These are phyloP conservation scores for Talaromyces sp. DNA, from an alignment of 2,329 filamentous ascomycete species.

Conservation along the genomic window DNA sequence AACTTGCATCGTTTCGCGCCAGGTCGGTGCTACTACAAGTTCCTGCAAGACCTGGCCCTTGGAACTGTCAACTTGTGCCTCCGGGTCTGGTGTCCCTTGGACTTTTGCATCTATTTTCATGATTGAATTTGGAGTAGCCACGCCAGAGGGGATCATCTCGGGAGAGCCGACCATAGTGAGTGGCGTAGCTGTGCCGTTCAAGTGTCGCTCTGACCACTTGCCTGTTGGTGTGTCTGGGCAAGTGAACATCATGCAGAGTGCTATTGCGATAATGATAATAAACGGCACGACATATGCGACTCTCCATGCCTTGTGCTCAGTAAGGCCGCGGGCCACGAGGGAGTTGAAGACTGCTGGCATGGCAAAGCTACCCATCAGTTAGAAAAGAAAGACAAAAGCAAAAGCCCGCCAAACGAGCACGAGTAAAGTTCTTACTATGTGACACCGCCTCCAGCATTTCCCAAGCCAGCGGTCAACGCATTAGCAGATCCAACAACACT, in stretches of 20 bases:
- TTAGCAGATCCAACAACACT: conserved; percentile 87
- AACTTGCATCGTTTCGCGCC: conserved; percentile 57
- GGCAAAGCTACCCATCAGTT: conserved; percentile 52
- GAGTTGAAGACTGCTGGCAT: conserved; percentile 89
- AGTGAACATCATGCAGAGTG: conserved; percentile 63
- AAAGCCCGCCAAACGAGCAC: background rate
- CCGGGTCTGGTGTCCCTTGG: conserved; percentile 20
- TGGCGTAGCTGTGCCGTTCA: conserved; percentile 43
- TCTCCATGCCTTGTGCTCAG: conserved; percentile 70
- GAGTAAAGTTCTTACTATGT: conserved; percentile 54
- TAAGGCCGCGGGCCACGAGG: conserved; percentile 58
- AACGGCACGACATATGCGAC: conserved; percentile 81
- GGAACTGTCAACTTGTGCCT: conserved; percentile 36
- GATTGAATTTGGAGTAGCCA: conserved; percentile 23
- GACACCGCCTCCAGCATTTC: conserved; percentile 82
- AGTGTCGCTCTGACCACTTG: conserved; percentile 68
- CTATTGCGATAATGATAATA: conserved; percentile 64
- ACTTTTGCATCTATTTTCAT: conserved; percentile 24
- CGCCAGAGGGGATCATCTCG: conserved; percentile 15
- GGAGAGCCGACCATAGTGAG: conserved; percentile 12
- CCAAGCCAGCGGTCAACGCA: conserved; percentile 75
- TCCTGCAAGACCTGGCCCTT: conserved; percentile 50
- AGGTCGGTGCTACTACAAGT: conserved; percentile 57
- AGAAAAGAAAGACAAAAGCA: background rate
- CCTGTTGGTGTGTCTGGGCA: conserved; percentile 81